A percentile compares a stretch with the other conserved stretches of the same genome.
Evolutionary conservation across 257 asterid species (phyloP).

Genomic region (Solanum sejunctum): DNA sequence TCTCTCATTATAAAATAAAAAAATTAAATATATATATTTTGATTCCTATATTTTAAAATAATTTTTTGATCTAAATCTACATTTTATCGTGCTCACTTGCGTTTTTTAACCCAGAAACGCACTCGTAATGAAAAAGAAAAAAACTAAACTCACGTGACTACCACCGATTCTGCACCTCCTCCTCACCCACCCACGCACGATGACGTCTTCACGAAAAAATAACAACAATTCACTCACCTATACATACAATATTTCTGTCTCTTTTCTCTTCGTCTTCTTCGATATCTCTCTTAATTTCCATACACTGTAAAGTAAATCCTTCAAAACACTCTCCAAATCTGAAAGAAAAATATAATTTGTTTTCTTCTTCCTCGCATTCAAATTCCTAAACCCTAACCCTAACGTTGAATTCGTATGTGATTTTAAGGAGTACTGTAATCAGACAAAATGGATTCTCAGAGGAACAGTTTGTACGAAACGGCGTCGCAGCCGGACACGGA

Average conservation of each 20-base stretch:
- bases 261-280: not conserved
- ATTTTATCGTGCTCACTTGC: no score
- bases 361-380: not conserved
- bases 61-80: no score
- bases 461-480: slow-evolving; percentile 71
- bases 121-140: no score
- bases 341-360: not conserved
- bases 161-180: no score
- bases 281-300: not conserved
- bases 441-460: slow-evolving; percentile 54
- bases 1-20: no score
- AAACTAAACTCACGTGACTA: no score
- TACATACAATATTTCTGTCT: not conserved
- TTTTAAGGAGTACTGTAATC: not conserved
- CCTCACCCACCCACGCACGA: not conserved
- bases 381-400: slow-evolving; percentile 7
- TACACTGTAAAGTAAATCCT: not conserved
- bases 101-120: no score
- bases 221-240: not conserved
- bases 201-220: not conserved
- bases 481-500: slow-evolving; percentile 97
- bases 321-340: not conserved
- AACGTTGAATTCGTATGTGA: not conserved
- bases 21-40: no score
- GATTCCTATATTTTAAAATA: no score